Base-by-base conservation (phyloP, 1,284 basidiomycete species). In the Sphagnurus paluster region DNA sequence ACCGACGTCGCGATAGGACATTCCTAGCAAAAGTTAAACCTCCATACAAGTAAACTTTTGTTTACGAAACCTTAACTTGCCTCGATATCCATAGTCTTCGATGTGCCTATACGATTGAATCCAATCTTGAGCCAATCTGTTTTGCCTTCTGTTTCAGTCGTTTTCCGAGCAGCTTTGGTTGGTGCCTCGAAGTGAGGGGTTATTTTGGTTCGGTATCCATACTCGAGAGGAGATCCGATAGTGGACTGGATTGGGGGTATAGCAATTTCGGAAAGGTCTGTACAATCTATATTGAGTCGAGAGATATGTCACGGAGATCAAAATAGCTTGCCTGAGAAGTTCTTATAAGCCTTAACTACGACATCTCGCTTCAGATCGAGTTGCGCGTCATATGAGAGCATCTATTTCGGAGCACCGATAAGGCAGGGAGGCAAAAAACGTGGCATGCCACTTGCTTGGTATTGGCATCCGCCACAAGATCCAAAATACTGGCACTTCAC, bases 141-240 rank as follows among this genome's bases (percentile, higher is more conserved):
- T 49, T 72, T 58, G 2, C 59, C 54, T 32, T 61, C 55, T 16
- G 66, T 58, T 33, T 52, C 52, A 25, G 55, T 49, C 37, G 64
- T 53, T 60, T 65, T 62, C 58, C 75, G 69, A 39, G 72, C 66
- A 46, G 67, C 63, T 60, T 80, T 86, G 0, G 83, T 81, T 1
- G 92, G 84, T 0, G 87, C 79, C 35, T 97, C 90, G 57, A 98
- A 99, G 65, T 99, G 96, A 0, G 96, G 96, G 0, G 96, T 98
- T 38, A 99, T 86, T 70, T 99, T 99, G 1, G 97, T 99, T 17
- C 96, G 84, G 65, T 99, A 99, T 36, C 78, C 80, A 67, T 96
- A 98, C 54, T 96, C 85, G 40, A 89, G 71, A 0, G 96, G 97
- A 0, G 90, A 94, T 5, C 82, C 80, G 13, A 96, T 85, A 0